These are phyloP conservation scores for Pleurotus tuoliensis DNA, from an alignment of 768 basidiomycete species.

Conservation along the genomic window DNA sequence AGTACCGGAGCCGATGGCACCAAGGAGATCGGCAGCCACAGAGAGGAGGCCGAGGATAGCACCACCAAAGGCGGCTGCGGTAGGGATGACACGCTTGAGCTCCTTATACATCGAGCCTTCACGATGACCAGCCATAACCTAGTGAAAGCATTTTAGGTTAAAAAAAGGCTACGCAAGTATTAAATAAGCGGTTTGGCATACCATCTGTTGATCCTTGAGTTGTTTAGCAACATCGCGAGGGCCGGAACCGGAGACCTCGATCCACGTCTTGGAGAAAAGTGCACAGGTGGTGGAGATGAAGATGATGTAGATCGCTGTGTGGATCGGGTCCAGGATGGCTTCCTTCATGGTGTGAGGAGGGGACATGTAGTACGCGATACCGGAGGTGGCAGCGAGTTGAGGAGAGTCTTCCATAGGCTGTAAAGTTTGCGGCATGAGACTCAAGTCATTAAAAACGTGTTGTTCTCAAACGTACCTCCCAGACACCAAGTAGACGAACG, in stretches of 20 bases:
- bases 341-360: constrained; percentile 92
- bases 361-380: constrained; percentile 97
- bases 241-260: constrained; percentile 94
- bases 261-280: constrained; percentile 99
- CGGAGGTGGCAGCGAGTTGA: constrained; percentile 85
- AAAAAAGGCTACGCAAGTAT: no score
- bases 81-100: constrained; percentile 95
- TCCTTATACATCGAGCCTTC: constrained; percentile 99
- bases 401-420: constrained; percentile 93
- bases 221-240: constrained; percentile 97
- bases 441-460: not conserved
- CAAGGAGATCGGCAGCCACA: constrained; percentile 91
- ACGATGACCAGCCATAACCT: constrained; percentile 87
- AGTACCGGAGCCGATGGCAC: constrained; percentile 93
- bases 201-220: constrained; percentile 82
- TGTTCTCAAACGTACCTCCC: constrained; percentile 75
- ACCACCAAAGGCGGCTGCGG: constrained; percentile 95
- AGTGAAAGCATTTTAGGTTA: not conserved
- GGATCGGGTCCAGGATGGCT: constrained; percentile 88
- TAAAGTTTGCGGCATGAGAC: not conserved
- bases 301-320: constrained; percentile 83
- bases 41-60: constrained; percentile 92
- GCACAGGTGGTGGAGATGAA: constrained; percentile 96
- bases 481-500: constrained; percentile 89
- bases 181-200: no score